Percentiles rank a stretch among this genome's conserved stretches.
Evolutionary conservation across 2,329 filamentous ascomycete genomes (phyloP).

Genomic region (Pseudogymnoascus sp.): DNA sequence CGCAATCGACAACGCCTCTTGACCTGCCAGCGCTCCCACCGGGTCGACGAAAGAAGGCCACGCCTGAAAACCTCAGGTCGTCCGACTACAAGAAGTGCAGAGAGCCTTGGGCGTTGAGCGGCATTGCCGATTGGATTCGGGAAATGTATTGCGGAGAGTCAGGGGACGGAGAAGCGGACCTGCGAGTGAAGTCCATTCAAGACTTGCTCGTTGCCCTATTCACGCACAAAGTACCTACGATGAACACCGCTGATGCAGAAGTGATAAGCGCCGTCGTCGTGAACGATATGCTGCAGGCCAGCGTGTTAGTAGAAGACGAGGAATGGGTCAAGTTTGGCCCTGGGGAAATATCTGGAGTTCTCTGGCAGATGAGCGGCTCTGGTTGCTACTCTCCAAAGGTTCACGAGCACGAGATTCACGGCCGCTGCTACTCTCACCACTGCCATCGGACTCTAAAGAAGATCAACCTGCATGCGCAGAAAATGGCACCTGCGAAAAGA

Average conservation of each 20-base stretch:
- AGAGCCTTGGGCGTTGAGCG: constrained; percentile 89
- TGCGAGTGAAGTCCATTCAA: constrained; percentile 76
- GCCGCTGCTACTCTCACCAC: constrained; percentile 87
- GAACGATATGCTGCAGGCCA: constrained; percentile 69
- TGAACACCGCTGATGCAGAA: constrained; percentile 97
- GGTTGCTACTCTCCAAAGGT: constrained; percentile 87
- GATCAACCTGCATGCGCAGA: constrained; percentile 74
- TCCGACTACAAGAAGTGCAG: constrained; percentile 77
- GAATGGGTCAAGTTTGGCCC: constrained; percentile 95
- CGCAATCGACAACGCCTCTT: constrained; percentile 54
- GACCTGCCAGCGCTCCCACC: constrained; percentile 80
- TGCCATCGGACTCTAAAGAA: constrained; percentile 94
- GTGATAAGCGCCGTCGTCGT: constrained; percentile 73
- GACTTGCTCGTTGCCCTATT: constrained; percentile 86
- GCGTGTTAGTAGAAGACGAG: constrained; percentile 78
- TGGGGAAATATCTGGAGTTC: constrained; percentile 75
- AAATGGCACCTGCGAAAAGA: constrained; percentile 61
- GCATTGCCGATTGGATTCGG: constrained; percentile 80
- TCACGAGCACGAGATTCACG: constrained; percentile 58
- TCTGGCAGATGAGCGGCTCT: constrained; percentile 85
- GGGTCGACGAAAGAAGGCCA: constrained; percentile 74
- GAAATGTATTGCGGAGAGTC: constrained; percentile 57
- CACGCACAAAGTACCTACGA: constrained; percentile 90
- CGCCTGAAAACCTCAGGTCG: constrained; percentile 73
- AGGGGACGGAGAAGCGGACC: constrained; percentile 74